phyloP scores from a whole-genome alignment of 2,329 filamentous ascomycete species.

The Hymenoscyphus albidus region DNA sequence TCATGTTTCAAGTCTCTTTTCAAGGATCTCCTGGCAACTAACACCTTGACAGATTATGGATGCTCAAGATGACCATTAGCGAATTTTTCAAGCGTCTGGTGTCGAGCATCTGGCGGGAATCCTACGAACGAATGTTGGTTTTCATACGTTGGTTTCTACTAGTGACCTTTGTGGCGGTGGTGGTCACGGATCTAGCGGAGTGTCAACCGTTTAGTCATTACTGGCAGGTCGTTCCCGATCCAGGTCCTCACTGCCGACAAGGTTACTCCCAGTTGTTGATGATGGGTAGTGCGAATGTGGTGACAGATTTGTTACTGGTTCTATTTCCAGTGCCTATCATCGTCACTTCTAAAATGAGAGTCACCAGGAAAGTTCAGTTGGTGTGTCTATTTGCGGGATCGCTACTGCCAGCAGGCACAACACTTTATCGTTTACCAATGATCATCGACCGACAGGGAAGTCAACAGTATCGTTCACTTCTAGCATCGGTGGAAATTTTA shows the following conservation, averaged over 20 bases:
- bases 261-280: constrained; percentile 84
- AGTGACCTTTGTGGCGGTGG: constrained; percentile 73
- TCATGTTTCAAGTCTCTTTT: constrained; percentile 5
- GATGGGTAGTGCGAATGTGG: constrained; percentile 83
- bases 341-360: constrained; percentile 68
- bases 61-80: constrained; percentile 82
- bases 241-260: constrained; percentile 78
- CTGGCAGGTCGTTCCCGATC: constrained; percentile 82
- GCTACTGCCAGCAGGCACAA: constrained; percentile 73
- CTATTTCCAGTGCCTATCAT: constrained; percentile 89
- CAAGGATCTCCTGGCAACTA: constrained; percentile 10
- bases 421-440: constrained; percentile 74
- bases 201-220: constrained; percentile 73
- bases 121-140: constrained; percentile 67
- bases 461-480: constrained; percentile 83
- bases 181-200: constrained; percentile 79
- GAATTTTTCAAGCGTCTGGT: constrained; percentile 89
- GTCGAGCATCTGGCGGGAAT: constrained; percentile 72
- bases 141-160: constrained; percentile 71
- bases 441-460: constrained; percentile 67
- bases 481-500: constrained; percentile 86
- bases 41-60: constrained; percentile 68
- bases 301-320: constrained; percentile 85
- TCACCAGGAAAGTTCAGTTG: constrained; percentile 76
- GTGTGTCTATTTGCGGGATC: constrained; percentile 79